These are phyloP conservation scores for Fimicolochytrium jonesii DNA, from an alignment of 192 early-diverging fungal genomes.

Conservation along the genomic window DNA sequence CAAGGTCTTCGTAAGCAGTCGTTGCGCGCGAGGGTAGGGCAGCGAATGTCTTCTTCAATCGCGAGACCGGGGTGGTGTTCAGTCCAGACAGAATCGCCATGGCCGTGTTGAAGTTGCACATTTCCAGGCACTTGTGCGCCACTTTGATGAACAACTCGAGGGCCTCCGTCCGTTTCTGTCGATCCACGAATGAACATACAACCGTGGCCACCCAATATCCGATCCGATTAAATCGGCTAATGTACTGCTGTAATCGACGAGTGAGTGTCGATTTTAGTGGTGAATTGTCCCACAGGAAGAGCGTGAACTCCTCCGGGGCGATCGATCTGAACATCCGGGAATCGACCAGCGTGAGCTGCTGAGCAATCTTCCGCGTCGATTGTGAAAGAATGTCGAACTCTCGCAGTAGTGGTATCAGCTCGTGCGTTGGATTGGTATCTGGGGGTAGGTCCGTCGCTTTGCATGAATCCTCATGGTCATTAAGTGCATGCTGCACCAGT, in stretches of 20 bases:
- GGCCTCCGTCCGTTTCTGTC: conserved; percentile 18
- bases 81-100: conserved; percentile 43
- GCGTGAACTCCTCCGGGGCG: conserved; percentile 28
- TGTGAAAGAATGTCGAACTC: conserved; percentile 29
- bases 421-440: not conserved
- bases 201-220: conserved; percentile 31
- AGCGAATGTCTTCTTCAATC: conserved; percentile 35
- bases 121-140: conserved; percentile 27
- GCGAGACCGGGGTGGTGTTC: conserved; percentile 34
- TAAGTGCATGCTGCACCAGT: conserved; percentile 13
- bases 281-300: conserved; percentile 24
- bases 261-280: not conserved
- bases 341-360: conserved; percentile 39
- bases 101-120: conserved; percentile 35
- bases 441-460: too few relatives aligned
- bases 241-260: conserved; percentile 23
- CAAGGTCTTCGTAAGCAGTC: conserved; percentile 24
- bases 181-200: conserved; percentile 15
- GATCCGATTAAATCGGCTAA: conserved; percentile 33
- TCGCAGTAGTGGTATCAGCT: conserved; percentile 12
- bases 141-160: conserved; percentile 32
- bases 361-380: conserved; percentile 25
- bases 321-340: conserved; percentile 29
- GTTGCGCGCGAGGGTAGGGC: conserved; percentile 15
- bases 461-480: too few relatives aligned